Conservation (phyloP, 2,329 filamentous ascomycete genomes). For the Venturia aucupariae region DNA sequence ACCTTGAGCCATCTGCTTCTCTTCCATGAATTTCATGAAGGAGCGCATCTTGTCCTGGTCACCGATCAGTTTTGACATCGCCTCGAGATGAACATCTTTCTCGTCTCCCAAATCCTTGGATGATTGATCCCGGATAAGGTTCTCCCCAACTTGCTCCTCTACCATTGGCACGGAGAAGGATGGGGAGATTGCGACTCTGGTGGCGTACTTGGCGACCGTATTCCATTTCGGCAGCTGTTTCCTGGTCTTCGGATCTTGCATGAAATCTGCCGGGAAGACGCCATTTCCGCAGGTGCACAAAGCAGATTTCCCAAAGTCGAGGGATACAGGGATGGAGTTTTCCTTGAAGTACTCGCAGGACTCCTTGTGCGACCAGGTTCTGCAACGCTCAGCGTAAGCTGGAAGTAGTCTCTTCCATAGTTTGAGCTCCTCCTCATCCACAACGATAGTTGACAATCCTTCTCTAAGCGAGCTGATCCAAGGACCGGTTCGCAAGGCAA, state of each 20-base stretch:
- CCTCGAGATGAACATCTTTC: conserved; percentile 8
- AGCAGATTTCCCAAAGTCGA: conserved; percentile 18
- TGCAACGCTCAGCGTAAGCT: conserved; percentile 30
- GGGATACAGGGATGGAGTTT: conserved; percentile 21
- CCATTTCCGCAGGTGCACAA: conserved; percentile 29
- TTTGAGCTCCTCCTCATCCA: conserved; percentile 21
- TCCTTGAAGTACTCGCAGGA: conserved; percentile 25
- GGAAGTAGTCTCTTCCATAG: conserved; percentile 27
- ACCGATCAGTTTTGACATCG: not conserved
- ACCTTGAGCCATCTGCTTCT: not conserved
- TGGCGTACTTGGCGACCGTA: conserved; percentile 21
- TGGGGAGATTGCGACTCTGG: conserved; percentile 26
- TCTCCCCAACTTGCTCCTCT: conserved; percentile 16
- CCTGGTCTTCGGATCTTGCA: not conserved
- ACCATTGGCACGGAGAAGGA: conserved; percentile 24
- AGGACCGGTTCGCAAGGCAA: conserved; percentile 5
- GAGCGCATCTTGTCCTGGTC: not conserved
- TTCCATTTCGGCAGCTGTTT: conserved; percentile 2
- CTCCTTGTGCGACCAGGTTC: conserved; percentile 28
- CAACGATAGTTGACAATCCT: conserved; percentile 16
- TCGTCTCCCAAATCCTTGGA: conserved; percentile 11
- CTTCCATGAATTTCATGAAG: not conserved
- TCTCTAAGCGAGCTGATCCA: not conserved
- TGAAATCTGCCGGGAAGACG: conserved; percentile 20
- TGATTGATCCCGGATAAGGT: not conserved